phyloP scores from a whole-genome alignment of 2,329 filamentous ascomycete species.

The Xylaria sp. region DNA sequence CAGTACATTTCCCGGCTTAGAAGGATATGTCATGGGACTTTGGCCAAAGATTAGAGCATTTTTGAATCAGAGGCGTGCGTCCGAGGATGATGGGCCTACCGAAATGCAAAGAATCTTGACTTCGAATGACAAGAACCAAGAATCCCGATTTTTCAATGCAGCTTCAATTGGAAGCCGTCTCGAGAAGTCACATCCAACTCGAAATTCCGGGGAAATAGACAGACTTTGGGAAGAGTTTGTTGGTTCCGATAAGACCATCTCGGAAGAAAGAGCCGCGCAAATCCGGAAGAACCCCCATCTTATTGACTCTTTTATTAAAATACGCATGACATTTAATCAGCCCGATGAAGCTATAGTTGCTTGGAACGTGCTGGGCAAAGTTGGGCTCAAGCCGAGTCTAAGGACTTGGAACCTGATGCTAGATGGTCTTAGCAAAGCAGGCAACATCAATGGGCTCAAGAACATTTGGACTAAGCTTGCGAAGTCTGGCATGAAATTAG shows the following conservation, averaged over 20 bases:
- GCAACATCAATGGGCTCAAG: constrained; percentile 69
- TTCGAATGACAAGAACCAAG: not conserved
- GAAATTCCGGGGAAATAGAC: constrained; percentile 41
- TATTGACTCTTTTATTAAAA: constrained; percentile 48
- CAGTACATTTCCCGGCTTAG: constrained; percentile 38
- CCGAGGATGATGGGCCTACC: constrained; percentile 9
- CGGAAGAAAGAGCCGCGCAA: constrained; percentile 35
- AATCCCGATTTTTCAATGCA: constrained; percentile 14
- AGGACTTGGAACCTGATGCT: constrained; percentile 80
- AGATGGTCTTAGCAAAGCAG: constrained; percentile 71
- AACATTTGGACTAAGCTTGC: constrained; percentile 74
- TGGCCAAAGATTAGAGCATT: constrained; percentile 45
- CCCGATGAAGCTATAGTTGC: constrained; percentile 45
- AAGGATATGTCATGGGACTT: constrained; percentile 43
- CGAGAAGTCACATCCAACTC: constrained; percentile 26
- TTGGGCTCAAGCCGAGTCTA: constrained; percentile 67
- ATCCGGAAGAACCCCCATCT: constrained; percentile 41
- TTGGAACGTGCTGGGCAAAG: constrained; percentile 45
- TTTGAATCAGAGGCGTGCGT: constrained; percentile 29
- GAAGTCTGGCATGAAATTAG: constrained; percentile 66
- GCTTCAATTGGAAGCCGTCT: constrained; percentile 36
- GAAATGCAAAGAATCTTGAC: not conserved
- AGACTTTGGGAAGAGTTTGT: constrained; percentile 45
- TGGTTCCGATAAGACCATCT: constrained; percentile 33
- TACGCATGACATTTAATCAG: constrained; percentile 44